Percentiles rank a stretch among this genome's conserved stretches.
Evolutionary conservation across 768 basidiomycete species (phyloP).

Genomic region (Boletus vermiculosoides): DNA sequence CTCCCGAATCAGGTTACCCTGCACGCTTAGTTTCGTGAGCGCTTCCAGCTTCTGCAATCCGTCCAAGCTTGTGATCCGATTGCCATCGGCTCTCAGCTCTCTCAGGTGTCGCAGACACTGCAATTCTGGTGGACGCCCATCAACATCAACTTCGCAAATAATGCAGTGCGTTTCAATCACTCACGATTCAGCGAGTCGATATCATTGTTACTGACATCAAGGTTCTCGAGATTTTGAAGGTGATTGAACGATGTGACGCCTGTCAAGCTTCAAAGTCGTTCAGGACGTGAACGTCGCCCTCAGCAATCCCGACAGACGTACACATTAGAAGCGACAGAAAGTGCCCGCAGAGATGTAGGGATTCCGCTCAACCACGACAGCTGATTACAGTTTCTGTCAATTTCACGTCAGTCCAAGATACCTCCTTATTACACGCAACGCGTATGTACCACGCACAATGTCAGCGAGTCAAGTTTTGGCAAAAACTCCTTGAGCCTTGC

Average conservation of each 20-base stretch:
- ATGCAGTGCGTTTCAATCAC: slow-evolving; percentile 32
- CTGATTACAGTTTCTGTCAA: slow-evolving; percentile 64
- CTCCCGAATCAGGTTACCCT: slow-evolving; percentile 64
- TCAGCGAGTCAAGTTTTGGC: slow-evolving; percentile 71
- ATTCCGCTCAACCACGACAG: slow-evolving; percentile 80
- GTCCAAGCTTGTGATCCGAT: slow-evolving; percentile 68
- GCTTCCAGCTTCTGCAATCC: slow-evolving; percentile 79
- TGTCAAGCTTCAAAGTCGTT: slow-evolving; percentile 58
- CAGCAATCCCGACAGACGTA: slow-evolving; percentile 31
- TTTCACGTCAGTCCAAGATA: slow-evolving; percentile 17
- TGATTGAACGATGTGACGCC: slow-evolving; percentile 87
- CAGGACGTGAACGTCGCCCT: slow-evolving; percentile 14
- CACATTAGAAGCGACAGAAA: slow-evolving; percentile 77
- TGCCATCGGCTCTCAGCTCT: slow-evolving; percentile 88
- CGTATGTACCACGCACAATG: slow-evolving; percentile 56
- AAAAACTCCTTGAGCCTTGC: slow-evolving; percentile 85
- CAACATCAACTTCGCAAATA: not conserved
- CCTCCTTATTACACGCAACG: slow-evolving; percentile 1
- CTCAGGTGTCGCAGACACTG: slow-evolving; percentile 80
- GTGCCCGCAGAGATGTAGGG: slow-evolving; percentile 66
- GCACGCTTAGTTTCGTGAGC: slow-evolving; percentile 80
- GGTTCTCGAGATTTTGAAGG: slow-evolving; percentile 77
- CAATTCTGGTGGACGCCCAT: slow-evolving; percentile 56
- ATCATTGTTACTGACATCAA: slow-evolving; percentile 90
- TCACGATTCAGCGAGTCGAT: slow-evolving; percentile 84